Conservation (phyloP, 805 yeast species). For the Suhomyces sp. region DNA sequence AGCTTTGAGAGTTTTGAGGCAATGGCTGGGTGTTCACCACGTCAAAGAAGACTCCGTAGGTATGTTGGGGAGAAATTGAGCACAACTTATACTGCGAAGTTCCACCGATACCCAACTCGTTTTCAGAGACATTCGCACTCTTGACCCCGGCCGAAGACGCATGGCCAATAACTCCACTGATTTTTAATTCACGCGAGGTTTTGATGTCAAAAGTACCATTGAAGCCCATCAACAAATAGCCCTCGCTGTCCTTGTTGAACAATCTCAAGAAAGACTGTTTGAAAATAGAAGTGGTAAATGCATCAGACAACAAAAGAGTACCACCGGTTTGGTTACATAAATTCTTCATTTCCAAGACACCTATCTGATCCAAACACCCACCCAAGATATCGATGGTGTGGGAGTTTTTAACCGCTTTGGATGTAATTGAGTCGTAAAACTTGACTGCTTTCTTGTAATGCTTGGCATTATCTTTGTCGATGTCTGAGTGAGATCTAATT, state of each 20-base stretch:
- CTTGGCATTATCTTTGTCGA: conserved; percentile 82
- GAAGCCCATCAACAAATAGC: conserved; percentile 84
- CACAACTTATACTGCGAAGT: conserved; percentile 87
- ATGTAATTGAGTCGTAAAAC: conserved; percentile 72
- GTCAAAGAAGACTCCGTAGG: conserved; percentile 89
- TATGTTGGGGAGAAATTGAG: conserved; percentile 78
- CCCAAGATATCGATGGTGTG: conserved; percentile 89
- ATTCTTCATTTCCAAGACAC: conserved; percentile 89
- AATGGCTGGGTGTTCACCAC: conserved; percentile 49
- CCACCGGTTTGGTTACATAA: conserved; percentile 89
- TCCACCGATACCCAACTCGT: conserved; percentile 92
- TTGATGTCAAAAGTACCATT: conserved; percentile 85
- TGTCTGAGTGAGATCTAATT: conserved; percentile 94
- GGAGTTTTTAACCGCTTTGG: conserved; percentile 64
- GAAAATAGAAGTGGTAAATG: conserved; percentile 92
- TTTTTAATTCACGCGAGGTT: conserved; percentile 81
- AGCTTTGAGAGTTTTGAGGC: conserved; percentile 47
- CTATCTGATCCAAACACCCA: conserved; percentile 95
- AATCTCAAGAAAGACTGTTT: conserved; percentile 87
- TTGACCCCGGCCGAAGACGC: conserved; percentile 72
- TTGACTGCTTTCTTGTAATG: conserved; percentile 84
- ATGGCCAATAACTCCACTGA: conserved; percentile 92
- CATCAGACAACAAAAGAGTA: conserved; percentile 80
- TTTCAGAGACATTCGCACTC: conserved; percentile 77
- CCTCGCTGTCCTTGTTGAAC: conserved; percentile 84